phyloP scores from a whole-genome alignment of 768 basidiomycete genomes.

The Xerocomus brunneocitrinus region DNA sequence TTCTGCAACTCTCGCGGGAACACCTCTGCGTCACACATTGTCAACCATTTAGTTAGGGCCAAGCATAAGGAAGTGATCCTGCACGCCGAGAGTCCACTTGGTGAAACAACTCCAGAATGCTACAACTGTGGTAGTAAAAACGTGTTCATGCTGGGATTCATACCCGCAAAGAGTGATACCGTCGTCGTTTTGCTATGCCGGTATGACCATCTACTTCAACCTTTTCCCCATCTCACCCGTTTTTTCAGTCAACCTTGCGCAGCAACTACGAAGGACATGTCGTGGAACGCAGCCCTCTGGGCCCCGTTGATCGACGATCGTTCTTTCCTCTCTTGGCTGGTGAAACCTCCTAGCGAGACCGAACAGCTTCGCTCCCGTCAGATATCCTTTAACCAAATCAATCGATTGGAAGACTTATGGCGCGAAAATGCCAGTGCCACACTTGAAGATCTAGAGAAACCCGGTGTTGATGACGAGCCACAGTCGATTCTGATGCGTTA shows the following conservation, averaged over 20 bases:
- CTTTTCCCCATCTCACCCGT: neutral
- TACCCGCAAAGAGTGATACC: constrained; percentile 98
- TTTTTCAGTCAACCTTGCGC: constrained; percentile 88
- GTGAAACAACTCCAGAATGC: constrained; percentile 97
- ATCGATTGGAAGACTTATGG: constrained; percentile 96
- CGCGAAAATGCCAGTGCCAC: constrained; percentile 93
- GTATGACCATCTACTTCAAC: constrained; percentile 40
- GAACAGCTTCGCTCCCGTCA: constrained; percentile 96
- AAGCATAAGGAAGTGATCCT: constrained; percentile 99
- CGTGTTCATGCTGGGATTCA: constrained; percentile 99
- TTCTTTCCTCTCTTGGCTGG: constrained; percentile 98
- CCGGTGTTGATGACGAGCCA: constrained; percentile 96
- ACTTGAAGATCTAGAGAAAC: constrained; percentile 94
- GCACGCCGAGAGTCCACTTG: constrained; percentile 91
- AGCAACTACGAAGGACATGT: constrained; percentile 94
- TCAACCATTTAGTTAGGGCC: constrained; percentile 97
- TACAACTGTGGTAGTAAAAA: constrained; percentile 99
- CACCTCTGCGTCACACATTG: constrained; percentile 97
- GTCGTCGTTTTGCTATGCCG: constrained; percentile 96
- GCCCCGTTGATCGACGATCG: constrained; percentile 98
- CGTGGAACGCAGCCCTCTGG: constrained; percentile 98
- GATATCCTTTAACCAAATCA: constrained; percentile 96
- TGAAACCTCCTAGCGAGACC: constrained; percentile 93
- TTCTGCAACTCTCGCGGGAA: constrained; percentile 99
- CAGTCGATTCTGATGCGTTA: constrained; percentile 87